phyloP scores from a whole-genome alignment of 2,329 filamentous ascomycete genomes.

The Fusarium cyanostomum region DNA sequence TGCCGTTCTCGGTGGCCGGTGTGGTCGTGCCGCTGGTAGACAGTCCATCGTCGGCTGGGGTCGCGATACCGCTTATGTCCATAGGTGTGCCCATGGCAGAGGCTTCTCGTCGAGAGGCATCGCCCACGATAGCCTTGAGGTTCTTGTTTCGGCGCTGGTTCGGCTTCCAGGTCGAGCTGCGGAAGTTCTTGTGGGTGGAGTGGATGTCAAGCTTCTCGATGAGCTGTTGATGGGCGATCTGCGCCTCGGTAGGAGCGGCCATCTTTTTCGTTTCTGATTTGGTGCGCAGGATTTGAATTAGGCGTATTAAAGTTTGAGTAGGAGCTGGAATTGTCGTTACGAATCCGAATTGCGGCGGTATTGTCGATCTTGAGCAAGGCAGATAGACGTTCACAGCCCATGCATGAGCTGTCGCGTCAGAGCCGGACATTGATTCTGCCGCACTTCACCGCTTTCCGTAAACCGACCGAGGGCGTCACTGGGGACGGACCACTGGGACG shows the following conservation, averaged over 20 bases:
- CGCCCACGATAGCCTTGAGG: conserved; percentile 93
- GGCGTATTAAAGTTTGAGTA: not conserved
- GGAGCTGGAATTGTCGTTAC: not conserved
- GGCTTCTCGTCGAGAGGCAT: conserved; percentile 89
- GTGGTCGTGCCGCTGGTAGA: conserved; percentile 68
- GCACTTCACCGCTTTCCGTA: conserved; percentile 43
- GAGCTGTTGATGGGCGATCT: conserved; percentile 84
- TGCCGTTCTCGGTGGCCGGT: conserved; percentile 56
- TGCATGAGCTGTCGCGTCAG: conserved; percentile 24
- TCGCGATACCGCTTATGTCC: conserved; percentile 78
- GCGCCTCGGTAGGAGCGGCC: conserved; percentile 74
- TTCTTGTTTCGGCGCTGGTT: conserved; percentile 98
- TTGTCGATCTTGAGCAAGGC: not conserved
- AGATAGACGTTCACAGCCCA: conserved; percentile 2
- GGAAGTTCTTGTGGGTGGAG: conserved; percentile 86
- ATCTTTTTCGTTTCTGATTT: conserved; percentile 54
- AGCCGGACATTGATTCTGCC: conserved; percentile 46
- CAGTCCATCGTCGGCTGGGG: conserved; percentile 65
- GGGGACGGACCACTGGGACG: not conserved
- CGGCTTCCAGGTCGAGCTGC: conserved; percentile 89
- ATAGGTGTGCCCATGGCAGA: conserved; percentile 83
- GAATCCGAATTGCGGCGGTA: not conserved
- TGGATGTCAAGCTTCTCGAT: conserved; percentile 94
- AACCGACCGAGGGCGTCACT: conserved; percentile 5
- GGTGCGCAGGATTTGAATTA: not conserved